Conservation (phyloP, 1,284 basidiomycete species). For the Sporisorium reilianum region DNA sequence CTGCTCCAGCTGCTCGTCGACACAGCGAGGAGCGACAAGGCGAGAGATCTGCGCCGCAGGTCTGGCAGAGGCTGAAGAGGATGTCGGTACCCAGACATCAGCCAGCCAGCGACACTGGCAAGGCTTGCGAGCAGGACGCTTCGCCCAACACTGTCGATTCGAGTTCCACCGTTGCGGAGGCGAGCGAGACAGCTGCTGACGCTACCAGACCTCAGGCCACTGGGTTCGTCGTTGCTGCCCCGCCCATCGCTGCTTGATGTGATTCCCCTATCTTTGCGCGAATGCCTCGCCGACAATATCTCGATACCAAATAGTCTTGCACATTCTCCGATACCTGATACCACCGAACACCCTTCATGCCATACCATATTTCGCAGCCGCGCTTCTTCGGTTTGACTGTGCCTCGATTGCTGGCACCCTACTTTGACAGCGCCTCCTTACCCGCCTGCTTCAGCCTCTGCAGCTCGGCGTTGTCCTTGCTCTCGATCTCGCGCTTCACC, state of each 20-base stretch:
- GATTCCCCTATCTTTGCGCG: too few relatives aligned
- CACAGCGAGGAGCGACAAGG: slow-evolving; percentile 12
- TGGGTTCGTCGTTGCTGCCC: slow-evolving; percentile 4
- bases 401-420: background rate
- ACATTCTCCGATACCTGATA: background rate
- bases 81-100: slow-evolving; percentile 15
- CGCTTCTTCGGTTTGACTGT: background rate
- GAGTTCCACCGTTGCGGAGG: slow-evolving; percentile 9
- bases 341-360: slow-evolving; percentile 6
- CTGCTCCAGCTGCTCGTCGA: slow-evolving; percentile 14
- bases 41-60: background rate
- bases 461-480: slow-evolving; percentile 18
- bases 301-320: too few relatives aligned
- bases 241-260: slow-evolving; percentile 10
- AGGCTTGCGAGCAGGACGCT: background rate
- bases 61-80: slow-evolving; percentile 28
- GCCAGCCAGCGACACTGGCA: background rate
- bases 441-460: slow-evolving; percentile 23
- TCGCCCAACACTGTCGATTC: slow-evolving; percentile 6
- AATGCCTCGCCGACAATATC: too few relatives aligned
- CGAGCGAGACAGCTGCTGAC: background rate
- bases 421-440: slow-evolving; percentile 35
- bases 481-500: slow-evolving; percentile 56
- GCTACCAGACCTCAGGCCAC: slow-evolving; percentile 3
- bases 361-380: slow-evolving; percentile 4